Evolutionary conservation across 2,329 filamentous ascomycete species (phyloP).

Genomic region (Diplodia sapinea): DNA sequence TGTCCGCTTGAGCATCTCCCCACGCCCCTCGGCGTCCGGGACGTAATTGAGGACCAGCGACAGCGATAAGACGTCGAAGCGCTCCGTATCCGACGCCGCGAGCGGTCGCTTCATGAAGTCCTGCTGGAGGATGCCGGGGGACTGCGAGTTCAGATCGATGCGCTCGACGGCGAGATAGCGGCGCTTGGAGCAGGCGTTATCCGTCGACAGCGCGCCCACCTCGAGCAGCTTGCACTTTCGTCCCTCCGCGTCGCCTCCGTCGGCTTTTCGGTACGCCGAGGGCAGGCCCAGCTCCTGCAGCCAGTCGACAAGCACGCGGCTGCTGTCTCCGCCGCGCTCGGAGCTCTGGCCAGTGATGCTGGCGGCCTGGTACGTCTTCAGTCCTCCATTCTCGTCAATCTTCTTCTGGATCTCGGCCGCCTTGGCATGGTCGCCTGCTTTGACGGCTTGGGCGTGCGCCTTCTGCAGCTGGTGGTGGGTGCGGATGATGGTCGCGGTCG

Average conservation of each 20-base stretch:
- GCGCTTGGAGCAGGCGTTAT: constrained; percentile 79
- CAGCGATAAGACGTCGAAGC: constrained; percentile 88
- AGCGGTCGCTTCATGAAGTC: constrained; percentile 92
- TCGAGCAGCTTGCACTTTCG: constrained; percentile 73
- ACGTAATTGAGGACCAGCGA: constrained; percentile 96
- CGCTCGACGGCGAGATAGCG: constrained; percentile 74
- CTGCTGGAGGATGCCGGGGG: constrained; percentile 79
- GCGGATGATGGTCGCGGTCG: constrained; percentile 64
- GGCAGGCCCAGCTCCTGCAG: constrained; percentile 44
- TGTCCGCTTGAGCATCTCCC: constrained; percentile 73
- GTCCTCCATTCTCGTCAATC: constrained; percentile 63
- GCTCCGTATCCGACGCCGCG: constrained; percentile 64
- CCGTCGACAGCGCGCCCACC: constrained; percentile 82
- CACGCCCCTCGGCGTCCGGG: constrained; percentile 73
- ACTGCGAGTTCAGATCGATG: constrained; percentile 91
- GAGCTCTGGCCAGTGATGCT: constrained; percentile 67
- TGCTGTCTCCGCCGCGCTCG: constrained; percentile 68
- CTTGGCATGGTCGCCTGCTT: constrained; percentile 48
- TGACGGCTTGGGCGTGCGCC: constrained; percentile 58
- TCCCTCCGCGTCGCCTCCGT: constrained; percentile 29
- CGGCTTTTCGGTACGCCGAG: constrained; percentile 12
- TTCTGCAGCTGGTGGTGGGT: constrained; percentile 67
- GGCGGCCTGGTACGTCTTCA: constrained; percentile 66
- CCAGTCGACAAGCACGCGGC: constrained; percentile 65
- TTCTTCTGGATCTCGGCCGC: constrained; percentile 54